Percentiles rank a stretch among this genome's conserved stretches.
Evolutionary conservation across 2,329 filamentous ascomycete species (phyloP).

Genomic region (Sporothrix brunneoviolacea): DNA sequence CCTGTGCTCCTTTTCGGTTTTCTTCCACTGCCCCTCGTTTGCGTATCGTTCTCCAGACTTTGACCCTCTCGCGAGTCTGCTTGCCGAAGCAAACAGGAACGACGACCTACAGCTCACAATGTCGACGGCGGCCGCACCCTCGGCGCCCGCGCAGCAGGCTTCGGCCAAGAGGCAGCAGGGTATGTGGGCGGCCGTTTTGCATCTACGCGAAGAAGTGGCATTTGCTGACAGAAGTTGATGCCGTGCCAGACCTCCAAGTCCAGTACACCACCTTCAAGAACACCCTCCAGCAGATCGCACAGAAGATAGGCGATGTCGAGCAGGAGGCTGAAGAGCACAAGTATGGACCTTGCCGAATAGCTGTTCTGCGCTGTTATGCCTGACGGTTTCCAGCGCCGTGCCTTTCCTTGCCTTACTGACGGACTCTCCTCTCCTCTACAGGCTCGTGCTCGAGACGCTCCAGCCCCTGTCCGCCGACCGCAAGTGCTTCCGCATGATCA

Average conservation of each 20-base stretch:
- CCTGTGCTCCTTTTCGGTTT: neutral
- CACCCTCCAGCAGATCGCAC: conserved; percentile 81
- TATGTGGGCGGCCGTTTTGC: conserved; percentile 26
- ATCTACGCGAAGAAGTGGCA: too few relatives aligned
- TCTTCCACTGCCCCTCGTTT: conserved; percentile 7
- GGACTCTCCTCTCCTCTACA: conserved; percentile 32
- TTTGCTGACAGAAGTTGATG: conserved; percentile 1
- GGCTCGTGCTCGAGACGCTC: conserved; percentile 89
- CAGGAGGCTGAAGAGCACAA: conserved; percentile 98
- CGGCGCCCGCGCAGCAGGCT: conserved; percentile 9
- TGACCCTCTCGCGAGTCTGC: too few relatives aligned
- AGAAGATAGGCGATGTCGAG: conserved; percentile 96
- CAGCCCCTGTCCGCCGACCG: conserved; percentile 74
- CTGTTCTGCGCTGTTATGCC: neutral
- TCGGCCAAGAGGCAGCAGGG: conserved; percentile 70
- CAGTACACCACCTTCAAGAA: conserved; percentile 75
- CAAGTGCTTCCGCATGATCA: conserved; percentile 98
- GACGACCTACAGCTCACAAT: neutral
- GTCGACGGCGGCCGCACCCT: conserved; percentile 10
- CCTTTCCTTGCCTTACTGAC: neutral
- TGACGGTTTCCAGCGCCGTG: neutral
- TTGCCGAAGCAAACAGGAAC: neutral
- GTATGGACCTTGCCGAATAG: conserved; percentile 45
- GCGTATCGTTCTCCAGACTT: too few relatives aligned
- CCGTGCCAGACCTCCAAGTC: conserved; percentile 63